phyloP scores from a whole-genome alignment of 2,329 filamentous ascomycete genomes.

The Fusarium brachygibbosum region DNA sequence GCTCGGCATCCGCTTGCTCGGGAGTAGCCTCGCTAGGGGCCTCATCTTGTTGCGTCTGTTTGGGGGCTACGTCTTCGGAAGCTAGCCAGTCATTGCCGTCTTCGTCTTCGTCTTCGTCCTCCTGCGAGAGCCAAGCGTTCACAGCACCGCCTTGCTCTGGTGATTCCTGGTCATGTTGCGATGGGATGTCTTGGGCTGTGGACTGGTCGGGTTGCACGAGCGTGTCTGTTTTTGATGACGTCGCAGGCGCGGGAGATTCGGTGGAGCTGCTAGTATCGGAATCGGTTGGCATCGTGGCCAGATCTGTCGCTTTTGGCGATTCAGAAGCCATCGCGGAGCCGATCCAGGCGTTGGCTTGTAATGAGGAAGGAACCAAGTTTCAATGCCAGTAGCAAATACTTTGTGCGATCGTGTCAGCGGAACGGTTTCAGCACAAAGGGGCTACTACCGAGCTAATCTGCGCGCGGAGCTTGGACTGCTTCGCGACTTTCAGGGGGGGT shows the following conservation, averaged over 20 bases:
- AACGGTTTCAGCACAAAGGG: conserved; percentile 45
- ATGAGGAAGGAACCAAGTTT: conserved; percentile 30
- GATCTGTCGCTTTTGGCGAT: conserved; percentile 55
- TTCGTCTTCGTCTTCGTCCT: conserved; percentile 46
- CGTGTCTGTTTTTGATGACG: conserved; percentile 41
- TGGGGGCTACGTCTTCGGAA: conserved; percentile 36
- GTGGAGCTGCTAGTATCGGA: conserved; percentile 39
- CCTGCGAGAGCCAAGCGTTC: conserved; percentile 43
- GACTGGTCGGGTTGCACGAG: conserved; percentile 21
- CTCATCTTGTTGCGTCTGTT: conserved; percentile 21
- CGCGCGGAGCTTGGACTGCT: conserved; percentile 40
- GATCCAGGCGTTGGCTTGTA: conserved; percentile 32
- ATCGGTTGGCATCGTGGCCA: conserved; percentile 58
- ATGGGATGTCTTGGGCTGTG: conserved; percentile 25
- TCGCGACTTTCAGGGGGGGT: conserved; percentile 43
- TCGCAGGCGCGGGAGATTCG: conserved; percentile 39
- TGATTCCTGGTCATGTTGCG: conserved; percentile 23
- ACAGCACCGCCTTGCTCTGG: conserved; percentile 13
- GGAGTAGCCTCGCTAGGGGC: conserved; percentile 21
- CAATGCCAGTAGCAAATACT: conserved; percentile 42
- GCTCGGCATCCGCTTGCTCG: conserved; percentile 31
- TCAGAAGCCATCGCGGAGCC: conserved; percentile 56
- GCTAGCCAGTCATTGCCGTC: conserved; percentile 46
- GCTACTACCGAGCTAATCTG: conserved; percentile 42
- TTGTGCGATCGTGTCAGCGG: conserved; percentile 47